Evolutionary conservation across 768 basidiomycete species (phyloP).

Genomic region (Exidia glandulosa): DNA sequence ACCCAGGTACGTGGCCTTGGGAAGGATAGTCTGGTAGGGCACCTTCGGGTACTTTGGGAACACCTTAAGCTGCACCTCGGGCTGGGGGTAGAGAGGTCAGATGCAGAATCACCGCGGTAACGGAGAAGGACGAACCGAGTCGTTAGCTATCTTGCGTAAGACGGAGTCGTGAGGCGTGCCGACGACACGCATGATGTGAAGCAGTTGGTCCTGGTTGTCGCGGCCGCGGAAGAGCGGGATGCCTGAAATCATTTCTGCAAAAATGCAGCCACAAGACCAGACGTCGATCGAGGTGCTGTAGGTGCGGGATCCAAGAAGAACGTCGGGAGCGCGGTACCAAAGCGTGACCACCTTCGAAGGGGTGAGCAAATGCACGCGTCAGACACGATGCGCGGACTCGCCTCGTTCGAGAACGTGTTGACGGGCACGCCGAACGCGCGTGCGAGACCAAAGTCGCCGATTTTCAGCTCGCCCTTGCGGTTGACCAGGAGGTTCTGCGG

Average conservation of each 20-base stretch:
- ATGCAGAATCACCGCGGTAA: neutral
- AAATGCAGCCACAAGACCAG: conserved; percentile 98
- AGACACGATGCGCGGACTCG: conserved; percentile 14
- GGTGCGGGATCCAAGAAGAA: conserved; percentile 90
- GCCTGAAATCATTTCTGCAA: conserved; percentile 98
- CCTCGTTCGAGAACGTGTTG: conserved; percentile 98
- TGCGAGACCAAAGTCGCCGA: conserved; percentile 96
- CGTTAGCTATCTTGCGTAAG: conserved; percentile 76
- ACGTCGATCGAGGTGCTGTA: conserved; percentile 98
- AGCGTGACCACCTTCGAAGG: conserved; percentile 76
- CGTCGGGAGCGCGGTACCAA: conserved; percentile 98
- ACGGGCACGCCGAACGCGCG: conserved; percentile 97
- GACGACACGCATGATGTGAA: conserved; percentile 94
- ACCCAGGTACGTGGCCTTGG: conserved; percentile 82
- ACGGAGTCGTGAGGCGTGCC: conserved; percentile 88
- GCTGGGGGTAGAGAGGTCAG: conserved; percentile 29
- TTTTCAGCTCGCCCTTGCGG: conserved; percentile 89
- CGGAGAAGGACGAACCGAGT: conserved; percentile 52
- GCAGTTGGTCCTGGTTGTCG: conserved; percentile 95
- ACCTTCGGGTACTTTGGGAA: conserved; percentile 84
- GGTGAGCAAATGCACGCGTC: neutral
- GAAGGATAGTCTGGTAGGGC: conserved; percentile 67
- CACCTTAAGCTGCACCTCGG: conserved; percentile 72
- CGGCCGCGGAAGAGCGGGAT: conserved; percentile 93
- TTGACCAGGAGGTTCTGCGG: conserved; percentile 98